phyloP scores from a whole-genome alignment of 257 asterid genomes.

The Scutellaria baicalensis region DNA sequence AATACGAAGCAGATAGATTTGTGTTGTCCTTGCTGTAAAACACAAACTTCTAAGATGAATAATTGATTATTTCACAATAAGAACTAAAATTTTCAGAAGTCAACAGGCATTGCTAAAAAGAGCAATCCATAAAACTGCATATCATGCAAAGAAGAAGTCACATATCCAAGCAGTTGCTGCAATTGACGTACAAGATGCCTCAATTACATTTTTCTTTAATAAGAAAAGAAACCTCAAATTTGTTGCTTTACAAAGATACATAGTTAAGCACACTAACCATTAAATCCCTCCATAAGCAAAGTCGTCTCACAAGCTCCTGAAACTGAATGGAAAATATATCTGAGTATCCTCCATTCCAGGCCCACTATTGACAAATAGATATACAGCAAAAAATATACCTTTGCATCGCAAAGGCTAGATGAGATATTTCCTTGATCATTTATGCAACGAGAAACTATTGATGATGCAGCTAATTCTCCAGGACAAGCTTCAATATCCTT shows the following conservation, averaged over 20 bases:
- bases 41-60: neutral
- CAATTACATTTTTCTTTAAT: no score
- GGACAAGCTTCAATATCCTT: constrained; percentile 79
- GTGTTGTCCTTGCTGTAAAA: neutral
- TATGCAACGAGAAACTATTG: constrained; percentile 70
- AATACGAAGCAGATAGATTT: neutral
- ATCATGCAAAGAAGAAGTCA: neutral
- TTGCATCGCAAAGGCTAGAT: constrained; percentile 29
- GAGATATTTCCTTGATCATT: constrained; percentile 50
- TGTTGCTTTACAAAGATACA: neutral
- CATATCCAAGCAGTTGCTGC: neutral
- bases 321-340: constrained; percentile 42
- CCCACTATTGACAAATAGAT: neutral
- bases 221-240: no score
- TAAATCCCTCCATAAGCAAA: constrained; percentile 95
- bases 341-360: constrained; percentile 18
- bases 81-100: neutral
- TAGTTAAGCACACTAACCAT: constrained; percentile 55
- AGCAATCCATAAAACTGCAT: neutral
- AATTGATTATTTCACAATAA: neutral
- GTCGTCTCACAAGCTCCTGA: constrained; percentile 69
- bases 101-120: neutral
- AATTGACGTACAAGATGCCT: neutral
- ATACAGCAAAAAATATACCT: constrained; percentile 37
- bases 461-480: constrained; percentile 84